Percentiles rank a stretch among this genome's conserved stretches.
Evolutionary conservation across 1,284 basidiomycete species (phyloP).

Genomic region (Lentinus polychrous): DNA sequence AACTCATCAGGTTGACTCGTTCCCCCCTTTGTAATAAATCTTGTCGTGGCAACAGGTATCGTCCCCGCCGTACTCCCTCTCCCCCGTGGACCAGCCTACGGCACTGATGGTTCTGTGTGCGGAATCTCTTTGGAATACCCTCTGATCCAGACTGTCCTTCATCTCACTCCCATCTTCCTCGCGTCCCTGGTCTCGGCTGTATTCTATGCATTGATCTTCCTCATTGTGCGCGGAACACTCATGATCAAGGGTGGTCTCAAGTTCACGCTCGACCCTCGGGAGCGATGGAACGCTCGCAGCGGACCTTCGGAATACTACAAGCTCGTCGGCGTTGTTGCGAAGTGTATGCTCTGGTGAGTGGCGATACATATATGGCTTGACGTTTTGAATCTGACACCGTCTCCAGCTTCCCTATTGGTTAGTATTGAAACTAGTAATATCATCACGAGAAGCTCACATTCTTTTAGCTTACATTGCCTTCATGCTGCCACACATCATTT

Average conservation of each 20-base stretch:
- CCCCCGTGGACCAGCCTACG: slow-evolving; percentile 37
- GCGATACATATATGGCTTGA: slow-evolving; percentile 4
- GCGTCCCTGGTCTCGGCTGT: slow-evolving; percentile 44
- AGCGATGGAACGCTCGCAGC: slow-evolving; percentile 32
- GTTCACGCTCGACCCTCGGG: slow-evolving; percentile 36
- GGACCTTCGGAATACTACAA: slow-evolving; percentile 40
- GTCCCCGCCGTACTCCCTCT: slow-evolving; percentile 36
- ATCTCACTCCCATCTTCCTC: slow-evolving; percentile 55
- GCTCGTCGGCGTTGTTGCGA: slow-evolving; percentile 52
- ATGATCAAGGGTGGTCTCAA: slow-evolving; percentile 36
- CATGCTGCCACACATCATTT: slow-evolving; percentile 53
- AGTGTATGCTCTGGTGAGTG: slow-evolving; percentile 61
- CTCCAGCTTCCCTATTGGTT: slow-evolving; percentile 56
- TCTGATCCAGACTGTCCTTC: slow-evolving; percentile 40
- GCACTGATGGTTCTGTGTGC: slow-evolving; percentile 45
- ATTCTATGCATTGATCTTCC: slow-evolving; percentile 53
- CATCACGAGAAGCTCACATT: background rate
- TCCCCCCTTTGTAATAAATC: background rate
- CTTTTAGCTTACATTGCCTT: slow-evolving; percentile 48
- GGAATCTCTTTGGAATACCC: slow-evolving; percentile 38
- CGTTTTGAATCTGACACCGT: slow-evolving; percentile 5
- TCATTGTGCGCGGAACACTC: slow-evolving; percentile 48
- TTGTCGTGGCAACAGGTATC: slow-evolving; percentile 1
- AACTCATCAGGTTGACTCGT: background rate
- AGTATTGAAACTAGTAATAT: slow-evolving; percentile 15